Evolutionary conservation across 2,329 filamentous ascomycete genomes (phyloP).

Genomic region (Fusarium graminum): DNA sequence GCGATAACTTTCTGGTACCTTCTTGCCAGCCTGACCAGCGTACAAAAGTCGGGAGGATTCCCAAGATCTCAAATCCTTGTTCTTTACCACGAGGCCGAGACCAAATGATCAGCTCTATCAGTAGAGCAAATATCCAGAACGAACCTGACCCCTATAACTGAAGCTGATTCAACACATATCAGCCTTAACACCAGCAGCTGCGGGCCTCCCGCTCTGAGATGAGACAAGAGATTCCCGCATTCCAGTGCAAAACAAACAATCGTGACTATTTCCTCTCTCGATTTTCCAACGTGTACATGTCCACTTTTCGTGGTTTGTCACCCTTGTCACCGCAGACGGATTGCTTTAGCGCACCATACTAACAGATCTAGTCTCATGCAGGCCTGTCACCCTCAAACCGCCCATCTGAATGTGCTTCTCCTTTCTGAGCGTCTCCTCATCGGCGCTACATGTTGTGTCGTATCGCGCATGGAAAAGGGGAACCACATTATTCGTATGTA

Average conservation of each 20-base stretch:
- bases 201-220: conserved; percentile 25
- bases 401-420: conserved; percentile 1
- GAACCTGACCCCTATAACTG: conserved; percentile 21
- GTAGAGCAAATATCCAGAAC: not conserved
- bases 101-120: not conserved
- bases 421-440: conserved; percentile 6
- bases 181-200: conserved; percentile 17
- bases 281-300: not conserved
- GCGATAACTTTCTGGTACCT: conserved; percentile 4
- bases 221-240: conserved; percentile 13
- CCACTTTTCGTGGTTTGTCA: conserved; percentile 16
- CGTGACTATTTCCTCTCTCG: not conserved
- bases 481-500: not conserved
- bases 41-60: conserved; percentile 6
- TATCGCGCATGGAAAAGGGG: conserved; percentile 1
- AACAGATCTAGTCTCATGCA: conserved; percentile 33
- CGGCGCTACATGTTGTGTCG: conserved; percentile 1
- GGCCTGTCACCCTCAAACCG: conserved; percentile 28
- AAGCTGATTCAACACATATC: conserved; percentile 17
- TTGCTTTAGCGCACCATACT: conserved; percentile 31
- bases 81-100: conserved; percentile 9
- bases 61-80: conserved; percentile 25
- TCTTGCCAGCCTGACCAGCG: not conserved
- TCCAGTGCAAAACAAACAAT: conserved; percentile 13
- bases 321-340: conserved; percentile 25